phyloP scores from a whole-genome alignment of 192 early-diverging fungal genomes.

The Jimgerdemannia flammicorona region DNA sequence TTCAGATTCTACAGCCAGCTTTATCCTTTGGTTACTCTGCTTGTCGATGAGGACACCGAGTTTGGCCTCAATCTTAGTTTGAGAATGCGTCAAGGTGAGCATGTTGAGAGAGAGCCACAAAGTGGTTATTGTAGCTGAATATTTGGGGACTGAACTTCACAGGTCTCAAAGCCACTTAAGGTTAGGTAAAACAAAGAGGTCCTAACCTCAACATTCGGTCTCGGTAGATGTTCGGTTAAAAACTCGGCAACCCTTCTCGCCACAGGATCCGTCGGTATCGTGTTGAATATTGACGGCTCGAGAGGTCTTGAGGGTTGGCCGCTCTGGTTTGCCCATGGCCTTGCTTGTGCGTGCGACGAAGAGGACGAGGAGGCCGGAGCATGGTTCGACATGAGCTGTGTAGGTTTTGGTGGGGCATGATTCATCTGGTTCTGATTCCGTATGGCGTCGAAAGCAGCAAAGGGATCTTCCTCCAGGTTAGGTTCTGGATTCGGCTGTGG shows the following conservation, averaged over 20 bases:
- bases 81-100: not conserved
- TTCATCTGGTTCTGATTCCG: not conserved
- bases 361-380: not conserved
- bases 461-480: not conserved
- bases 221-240: constrained; percentile 49
- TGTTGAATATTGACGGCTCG: constrained; percentile 63
- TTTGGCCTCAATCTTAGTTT: constrained; percentile 87
- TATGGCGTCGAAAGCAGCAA: not conserved
- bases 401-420: not conserved
- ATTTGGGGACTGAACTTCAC: no score
- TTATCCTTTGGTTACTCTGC: constrained; percentile 50
- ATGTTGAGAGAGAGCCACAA: no score
- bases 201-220: constrained; percentile 45
- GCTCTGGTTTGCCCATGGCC: not conserved
- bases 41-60: constrained; percentile 77
- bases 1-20: constrained; percentile 61
- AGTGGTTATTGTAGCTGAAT: no score
- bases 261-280: constrained; percentile 58
- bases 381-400: not conserved
- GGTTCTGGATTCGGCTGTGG: not conserved
- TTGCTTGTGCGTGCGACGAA: not conserved
- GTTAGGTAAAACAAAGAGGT: constrained; percentile 10
- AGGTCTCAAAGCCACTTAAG: constrained; percentile 12
- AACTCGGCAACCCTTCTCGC: constrained; percentile 61
- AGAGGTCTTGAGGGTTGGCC: not conserved